Evolutionary conservation across 2,329 filamentous ascomycete genomes (phyloP), one percentile per base, ranked within the genome.

Genomic region (Aureobasidium musti): DNA sequence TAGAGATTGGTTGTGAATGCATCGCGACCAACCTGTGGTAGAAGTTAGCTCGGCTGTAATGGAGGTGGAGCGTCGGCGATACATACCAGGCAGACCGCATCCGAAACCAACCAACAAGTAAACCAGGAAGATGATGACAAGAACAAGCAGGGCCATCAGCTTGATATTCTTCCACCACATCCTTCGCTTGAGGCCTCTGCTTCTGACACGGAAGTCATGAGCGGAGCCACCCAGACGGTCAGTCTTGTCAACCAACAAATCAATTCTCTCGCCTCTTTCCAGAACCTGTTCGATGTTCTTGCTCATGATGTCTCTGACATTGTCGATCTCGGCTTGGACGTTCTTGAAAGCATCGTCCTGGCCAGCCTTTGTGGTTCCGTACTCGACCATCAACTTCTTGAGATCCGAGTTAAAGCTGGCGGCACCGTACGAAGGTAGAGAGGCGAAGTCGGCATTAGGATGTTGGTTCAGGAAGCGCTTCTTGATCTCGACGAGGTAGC

Each of bases 111-210:
- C 83, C 71, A 91, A 87, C 14, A 91, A 74, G 75, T 91, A 91
- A 4, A 91, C 73, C 77, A 91, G 79, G 73, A 91, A 91, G 10
- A 91, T 77, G 30, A 95, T 79, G 1, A 93, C 91, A 52, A 97
- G 74, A 4, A 79, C 82, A 69, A 93, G 75, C 72, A 99, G 78
- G 7, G 86, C 89, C 92, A 98, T 97, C 72, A 99, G 80, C 82
- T 96, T 96, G 53, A 96, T 86, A 77, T 99, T 98, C 88, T 98
- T 98, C 94, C 94, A 98, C 95, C 95, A 99, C 95, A 99, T 98
- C 79, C 89, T 86, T 75, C 96, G 86, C 81, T 95, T 91, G 72
- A 99, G 78, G 0, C 92, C 92, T 30, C 92, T 83, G 77, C 91
- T 96, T 71, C 94, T 84, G 21, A 98, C 89, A 63, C 95, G 83